Conservation (phyloP, 148 eudicot genomes). For the Polygonum maritimum region DNA sequence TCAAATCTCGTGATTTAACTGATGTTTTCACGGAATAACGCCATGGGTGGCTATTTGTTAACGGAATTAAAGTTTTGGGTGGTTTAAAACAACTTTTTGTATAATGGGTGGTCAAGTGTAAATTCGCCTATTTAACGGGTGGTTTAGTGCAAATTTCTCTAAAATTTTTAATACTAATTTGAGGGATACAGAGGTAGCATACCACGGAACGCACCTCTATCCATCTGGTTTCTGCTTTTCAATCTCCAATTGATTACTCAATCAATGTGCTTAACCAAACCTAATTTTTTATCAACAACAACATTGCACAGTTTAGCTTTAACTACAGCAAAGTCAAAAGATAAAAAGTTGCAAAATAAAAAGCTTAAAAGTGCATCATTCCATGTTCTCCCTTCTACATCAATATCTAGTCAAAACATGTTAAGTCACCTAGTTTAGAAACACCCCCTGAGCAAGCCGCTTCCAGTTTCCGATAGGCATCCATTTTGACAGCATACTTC, state of each 20-base stretch:
- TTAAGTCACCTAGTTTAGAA: background rate
- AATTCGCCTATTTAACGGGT: too few relatives aligned
- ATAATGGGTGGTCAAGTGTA: too few relatives aligned
- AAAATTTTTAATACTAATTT: too few relatives aligned
- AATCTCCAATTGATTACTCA: background rate
- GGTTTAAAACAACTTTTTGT: too few relatives aligned
- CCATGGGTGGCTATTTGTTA: too few relatives aligned
- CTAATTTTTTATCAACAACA: background rate
- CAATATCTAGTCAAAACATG: background rate
- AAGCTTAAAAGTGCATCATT: background rate
- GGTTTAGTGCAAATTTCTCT: too few relatives aligned
- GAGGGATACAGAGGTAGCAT: conserved; percentile 33
- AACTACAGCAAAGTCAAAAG: background rate
- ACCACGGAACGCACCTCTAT: conserved; percentile 26
- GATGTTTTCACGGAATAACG: too few relatives aligned
- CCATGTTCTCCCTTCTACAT: background rate
- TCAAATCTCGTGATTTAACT: too few relatives aligned
- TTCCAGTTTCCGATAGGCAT: too few relatives aligned
- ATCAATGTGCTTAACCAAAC: background rate
- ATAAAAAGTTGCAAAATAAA: background rate
- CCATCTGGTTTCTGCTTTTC: conserved; percentile 19
- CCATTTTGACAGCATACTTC: too few relatives aligned
- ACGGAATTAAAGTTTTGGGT: too few relatives aligned
- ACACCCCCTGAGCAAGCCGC: too few relatives aligned
- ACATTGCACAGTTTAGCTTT: background rate